phyloP scores from a whole-genome alignment of 2,329 filamentous ascomycete genomes.

The Calonectria leucothoes region DNA sequence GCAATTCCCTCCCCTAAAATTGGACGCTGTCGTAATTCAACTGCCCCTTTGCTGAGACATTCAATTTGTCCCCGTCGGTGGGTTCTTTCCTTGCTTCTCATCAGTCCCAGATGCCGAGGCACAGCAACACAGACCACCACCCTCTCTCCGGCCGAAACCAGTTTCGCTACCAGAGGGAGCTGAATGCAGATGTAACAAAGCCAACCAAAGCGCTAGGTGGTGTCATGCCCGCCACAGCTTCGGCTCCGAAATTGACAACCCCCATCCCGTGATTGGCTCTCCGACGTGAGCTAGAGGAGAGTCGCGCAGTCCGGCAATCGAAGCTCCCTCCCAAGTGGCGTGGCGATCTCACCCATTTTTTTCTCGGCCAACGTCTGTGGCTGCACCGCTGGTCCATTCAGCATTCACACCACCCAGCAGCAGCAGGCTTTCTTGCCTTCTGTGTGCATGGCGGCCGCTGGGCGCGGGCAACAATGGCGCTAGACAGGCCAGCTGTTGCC shows the following conservation, averaged over 20 bases:
- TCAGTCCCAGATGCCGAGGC: background rate
- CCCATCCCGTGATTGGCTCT: background rate
- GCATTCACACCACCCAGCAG: too few species aligned
- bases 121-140: background rate
- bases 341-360: background rate
- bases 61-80: background rate
- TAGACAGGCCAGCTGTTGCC: background rate
- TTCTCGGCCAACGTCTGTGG: background rate
- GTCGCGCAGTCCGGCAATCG: conserved; percentile 1
- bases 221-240: background rate
- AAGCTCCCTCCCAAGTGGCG: background rate
- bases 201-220: background rate
- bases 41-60: background rate
- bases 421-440: background rate
- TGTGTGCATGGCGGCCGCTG: background rate
- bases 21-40: background rate
- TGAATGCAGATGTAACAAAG: background rate
- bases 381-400: background rate
- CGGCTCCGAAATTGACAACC: background rate
- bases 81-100: background rate
- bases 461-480: background rate
- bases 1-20: background rate
- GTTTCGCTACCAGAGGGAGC: background rate
- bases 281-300: background rate
- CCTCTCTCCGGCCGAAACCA: background rate